A percentile compares a stretch with the other conserved stretches of the same genome.
Evolutionary conservation across 2,329 filamentous ascomycete genomes (phyloP).

Genomic region (Venturia asperata): DNA sequence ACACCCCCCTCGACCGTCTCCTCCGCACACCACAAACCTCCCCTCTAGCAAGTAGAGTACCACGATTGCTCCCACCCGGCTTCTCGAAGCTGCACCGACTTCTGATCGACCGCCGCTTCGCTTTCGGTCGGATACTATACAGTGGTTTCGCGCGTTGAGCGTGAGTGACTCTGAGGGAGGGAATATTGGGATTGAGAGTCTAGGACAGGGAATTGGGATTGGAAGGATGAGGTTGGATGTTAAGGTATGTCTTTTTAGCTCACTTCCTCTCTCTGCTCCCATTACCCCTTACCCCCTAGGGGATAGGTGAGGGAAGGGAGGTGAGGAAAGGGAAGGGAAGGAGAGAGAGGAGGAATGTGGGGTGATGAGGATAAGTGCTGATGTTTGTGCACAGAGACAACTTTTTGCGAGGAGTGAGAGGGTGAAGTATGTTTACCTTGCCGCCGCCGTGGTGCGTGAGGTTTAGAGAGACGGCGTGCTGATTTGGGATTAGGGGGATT

Average conservation of each 20-base stretch:
- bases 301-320: background rate
- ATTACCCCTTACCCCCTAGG: no score
- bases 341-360: background rate
- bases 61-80: background rate
- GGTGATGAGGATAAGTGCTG: constrained; percentile 27
- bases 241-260: constrained; percentile 38
- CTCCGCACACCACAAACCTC: background rate
- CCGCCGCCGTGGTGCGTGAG: constrained; percentile 53
- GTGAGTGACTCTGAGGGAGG: background rate
- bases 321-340: background rate
- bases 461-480: background rate
- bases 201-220: background rate
- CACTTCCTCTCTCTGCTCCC: no score
- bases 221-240: constrained; percentile 40
- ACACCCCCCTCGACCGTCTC: background rate
- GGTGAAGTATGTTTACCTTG: constrained; percentile 53
- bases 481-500: constrained; percentile 2
- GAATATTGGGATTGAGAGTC: background rate
- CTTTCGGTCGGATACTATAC: constrained; percentile 1
- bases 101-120: background rate
- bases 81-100: background rate
- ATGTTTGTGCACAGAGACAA: constrained; percentile 55
- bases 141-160: constrained; percentile 6
- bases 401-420: constrained; percentile 86
- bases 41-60: no score